Evolutionary conservation across 1,139 yeast genomes (phyloP).

Genomic region (Kodamaea anthophila): DNA sequence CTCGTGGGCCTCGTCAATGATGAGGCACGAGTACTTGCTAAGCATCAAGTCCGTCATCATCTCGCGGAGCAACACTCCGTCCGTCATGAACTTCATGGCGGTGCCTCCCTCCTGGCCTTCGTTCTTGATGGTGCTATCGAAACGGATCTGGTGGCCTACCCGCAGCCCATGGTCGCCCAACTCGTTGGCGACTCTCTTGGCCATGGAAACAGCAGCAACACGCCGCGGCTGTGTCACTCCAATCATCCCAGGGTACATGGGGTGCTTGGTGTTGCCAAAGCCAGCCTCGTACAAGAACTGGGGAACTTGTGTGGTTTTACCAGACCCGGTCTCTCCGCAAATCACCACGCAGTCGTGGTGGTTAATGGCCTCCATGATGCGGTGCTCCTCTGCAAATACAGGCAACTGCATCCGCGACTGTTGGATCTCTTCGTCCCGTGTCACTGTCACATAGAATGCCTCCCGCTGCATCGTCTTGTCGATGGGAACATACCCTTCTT

Average conservation of each 20-base stretch:
- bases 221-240: conserved; percentile 97
- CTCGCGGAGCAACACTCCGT: conserved; percentile 91
- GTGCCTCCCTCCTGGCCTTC: conserved; percentile 51
- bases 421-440: conserved; percentile 62
- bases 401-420: conserved; percentile 67
- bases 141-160: conserved; percentile 90
- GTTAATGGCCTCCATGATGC: conserved; percentile 92
- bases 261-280: conserved; percentile 60
- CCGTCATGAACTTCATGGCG: conserved; percentile 93
- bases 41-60: conserved; percentile 82
- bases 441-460: conserved; percentile 63
- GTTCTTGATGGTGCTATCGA: conserved; percentile 66
- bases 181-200: conserved; percentile 78
- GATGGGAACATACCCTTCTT: conserved; percentile 51
- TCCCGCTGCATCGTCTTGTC: conserved; percentile 51
- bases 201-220: conserved; percentile 98
- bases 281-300: conserved; percentile 84
- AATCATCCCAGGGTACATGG: conserved; percentile 76
- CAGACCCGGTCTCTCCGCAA: conserved; percentile 91
- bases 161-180: conserved; percentile 70
- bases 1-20: conserved; percentile 98
- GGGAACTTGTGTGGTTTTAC: conserved; percentile 76
- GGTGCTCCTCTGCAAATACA: conserved; percentile 85
- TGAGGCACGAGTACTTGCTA: conserved; percentile 73
- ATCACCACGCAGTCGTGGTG: conserved; percentile 87